These are phyloP conservation scores for Aspergillus proliferans DNA, from an alignment of 2,329 filamentous ascomycete genomes.

Conservation along the genomic window DNA sequence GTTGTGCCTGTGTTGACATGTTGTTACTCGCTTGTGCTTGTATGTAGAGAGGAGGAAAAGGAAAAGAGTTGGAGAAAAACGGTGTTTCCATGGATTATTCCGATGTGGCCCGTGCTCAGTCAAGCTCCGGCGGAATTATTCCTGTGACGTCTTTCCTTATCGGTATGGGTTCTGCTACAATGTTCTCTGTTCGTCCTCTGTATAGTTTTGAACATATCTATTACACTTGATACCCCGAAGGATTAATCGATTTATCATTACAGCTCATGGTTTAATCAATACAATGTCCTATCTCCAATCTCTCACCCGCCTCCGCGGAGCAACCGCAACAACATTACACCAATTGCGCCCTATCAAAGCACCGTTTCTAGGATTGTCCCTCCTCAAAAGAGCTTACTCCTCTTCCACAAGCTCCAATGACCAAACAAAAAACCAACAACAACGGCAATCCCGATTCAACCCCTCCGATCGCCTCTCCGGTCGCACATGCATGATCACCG, in stretches of 20 bases:
- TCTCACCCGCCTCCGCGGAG: neutral
- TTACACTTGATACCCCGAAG: no score
- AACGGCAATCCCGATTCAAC: conserved; percentile 1
- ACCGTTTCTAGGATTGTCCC: no score
- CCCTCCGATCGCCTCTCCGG: conserved; percentile 24
- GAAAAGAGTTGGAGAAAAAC: conserved; percentile 1
- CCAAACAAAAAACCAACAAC: no score
- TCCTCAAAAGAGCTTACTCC: conserved; percentile 1
- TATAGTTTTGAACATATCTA: no score
- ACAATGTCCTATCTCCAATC: neutral
- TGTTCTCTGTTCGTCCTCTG: neutral
- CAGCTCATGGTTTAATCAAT: no score
- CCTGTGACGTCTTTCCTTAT: neutral
- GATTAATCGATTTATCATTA: no score
- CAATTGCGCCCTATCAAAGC: neutral
- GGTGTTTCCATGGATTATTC: neutral
- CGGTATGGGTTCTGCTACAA: neutral
- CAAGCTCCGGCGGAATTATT: conserved; percentile 1
- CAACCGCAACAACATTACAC: neutral
- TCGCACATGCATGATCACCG: conserved; percentile 54
- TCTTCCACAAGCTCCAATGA: neutral
- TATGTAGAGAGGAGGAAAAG: neutral
- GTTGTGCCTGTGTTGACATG: conserved; percentile 13
- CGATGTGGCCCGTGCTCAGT: conserved; percentile 25
- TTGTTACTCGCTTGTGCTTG: neutral